Conservation (phyloP, 2,329 filamentous ascomycete species). For the Penicillium sp. region DNA sequence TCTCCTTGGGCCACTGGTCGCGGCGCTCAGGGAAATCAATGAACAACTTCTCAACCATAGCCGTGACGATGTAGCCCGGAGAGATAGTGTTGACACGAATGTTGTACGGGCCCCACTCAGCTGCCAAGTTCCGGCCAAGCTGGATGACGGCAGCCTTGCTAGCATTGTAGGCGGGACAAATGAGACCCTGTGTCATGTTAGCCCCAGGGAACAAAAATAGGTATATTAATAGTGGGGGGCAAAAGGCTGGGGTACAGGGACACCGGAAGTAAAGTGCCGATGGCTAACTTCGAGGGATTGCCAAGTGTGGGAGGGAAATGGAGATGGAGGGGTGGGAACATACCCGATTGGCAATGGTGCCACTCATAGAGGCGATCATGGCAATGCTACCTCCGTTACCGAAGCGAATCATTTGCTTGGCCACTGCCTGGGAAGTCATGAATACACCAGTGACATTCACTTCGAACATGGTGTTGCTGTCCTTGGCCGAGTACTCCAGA, state of each 20-base stretch:
- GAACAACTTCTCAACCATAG: constrained; percentile 48
- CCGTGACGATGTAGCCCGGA: constrained; percentile 50
- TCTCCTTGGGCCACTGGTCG: constrained; percentile 77
- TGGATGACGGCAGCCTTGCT: constrained; percentile 52
- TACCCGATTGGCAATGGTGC: constrained; percentile 58
- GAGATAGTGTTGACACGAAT: constrained; percentile 53
- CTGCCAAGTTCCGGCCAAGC: constrained; percentile 48
- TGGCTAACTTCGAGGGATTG: background rate
- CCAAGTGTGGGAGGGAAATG: background rate
- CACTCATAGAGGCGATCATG: constrained; percentile 65
- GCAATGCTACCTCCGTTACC: constrained; percentile 62
- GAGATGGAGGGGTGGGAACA: constrained; percentile 12
- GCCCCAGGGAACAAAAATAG: background rate
- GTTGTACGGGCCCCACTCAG: constrained; percentile 50
- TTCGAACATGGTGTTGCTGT: constrained; percentile 64
- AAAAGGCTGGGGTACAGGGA: background rate
- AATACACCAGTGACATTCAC: constrained; percentile 63
- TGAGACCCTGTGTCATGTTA: constrained; percentile 41
- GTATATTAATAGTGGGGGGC: background rate
- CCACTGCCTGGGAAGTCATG: constrained; percentile 65
- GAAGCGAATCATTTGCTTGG: constrained; percentile 64
- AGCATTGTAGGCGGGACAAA: constrained; percentile 52
- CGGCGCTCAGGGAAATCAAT: constrained; percentile 74
- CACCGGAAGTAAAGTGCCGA: background rate
- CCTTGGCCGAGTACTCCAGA: constrained; percentile 70